Conservation (phyloP, 805 yeast species). For the Teunomyces tritomae region DNA sequence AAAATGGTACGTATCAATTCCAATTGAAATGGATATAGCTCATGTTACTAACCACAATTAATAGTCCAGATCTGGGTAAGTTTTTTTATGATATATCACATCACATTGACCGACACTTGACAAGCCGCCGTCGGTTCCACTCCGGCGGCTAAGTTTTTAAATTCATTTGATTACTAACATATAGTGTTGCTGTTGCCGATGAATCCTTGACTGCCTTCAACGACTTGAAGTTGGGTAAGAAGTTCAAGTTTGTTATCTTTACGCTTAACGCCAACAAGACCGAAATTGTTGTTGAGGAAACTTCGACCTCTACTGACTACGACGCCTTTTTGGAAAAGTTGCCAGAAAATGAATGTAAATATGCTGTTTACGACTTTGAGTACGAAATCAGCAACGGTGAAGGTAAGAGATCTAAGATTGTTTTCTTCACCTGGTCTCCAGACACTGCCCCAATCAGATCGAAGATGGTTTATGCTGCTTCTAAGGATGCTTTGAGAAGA, state of each 20-base stretch:
- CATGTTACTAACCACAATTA: slow-evolving; percentile 9
- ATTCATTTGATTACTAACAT: slow-evolving; percentile 17
- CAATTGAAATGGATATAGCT: not conserved
- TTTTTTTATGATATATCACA: not conserved
- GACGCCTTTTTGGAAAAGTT: slow-evolving; percentile 83
- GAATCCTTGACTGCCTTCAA: slow-evolving; percentile 93
- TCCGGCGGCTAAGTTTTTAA: not conserved
- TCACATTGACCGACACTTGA: not conserved
- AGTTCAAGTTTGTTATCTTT: slow-evolving; percentile 78
- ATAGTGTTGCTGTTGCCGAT: slow-evolving; percentile 53
- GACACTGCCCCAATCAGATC: slow-evolving; percentile 93
- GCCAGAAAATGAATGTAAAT: slow-evolving; percentile 95
- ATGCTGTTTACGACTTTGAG: slow-evolving; percentile 96
- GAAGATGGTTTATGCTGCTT: slow-evolving; percentile 98
- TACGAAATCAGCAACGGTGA: slow-evolving; percentile 86
- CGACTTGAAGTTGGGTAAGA: slow-evolving; percentile 92
- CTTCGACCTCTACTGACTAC: slow-evolving; percentile 72
- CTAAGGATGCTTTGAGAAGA: slow-evolving; percentile 96
- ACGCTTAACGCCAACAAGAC: slow-evolving; percentile 83
- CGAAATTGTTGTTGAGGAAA: slow-evolving; percentile 83
- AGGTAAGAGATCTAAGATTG: slow-evolving; percentile 84
- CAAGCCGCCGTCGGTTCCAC: no score
- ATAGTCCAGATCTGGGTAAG: slow-evolving; percentile 18
- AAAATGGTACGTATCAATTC: slow-evolving; percentile 5
- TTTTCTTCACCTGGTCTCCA: slow-evolving; percentile 89